Base-by-base conservation (phyloP, 2,329 filamentous ascomycete species). In the Colletotrichum tamarilloi region DNA sequence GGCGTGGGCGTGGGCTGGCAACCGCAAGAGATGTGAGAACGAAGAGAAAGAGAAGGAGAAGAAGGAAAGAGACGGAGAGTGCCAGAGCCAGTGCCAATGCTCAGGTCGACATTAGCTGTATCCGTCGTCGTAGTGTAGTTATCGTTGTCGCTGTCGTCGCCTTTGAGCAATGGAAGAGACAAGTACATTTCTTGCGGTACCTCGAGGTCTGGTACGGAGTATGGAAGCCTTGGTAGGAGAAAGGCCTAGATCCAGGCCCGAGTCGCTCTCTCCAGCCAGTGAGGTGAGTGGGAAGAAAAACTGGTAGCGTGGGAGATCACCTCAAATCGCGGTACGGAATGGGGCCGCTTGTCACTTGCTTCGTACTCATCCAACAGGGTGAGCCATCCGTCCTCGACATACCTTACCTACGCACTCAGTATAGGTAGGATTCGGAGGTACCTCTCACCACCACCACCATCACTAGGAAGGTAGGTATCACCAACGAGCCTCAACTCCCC, bases 81-180 rank as follows among this genome's bases (percentile, higher is more conserved):
- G 42, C 42, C 16, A 11, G 19, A 35, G 32, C 42, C 16, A 11
- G 19, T 49, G 38, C 42, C 16, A 22, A 11, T 49, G 19, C 42
- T 22, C 42, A 11, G 42, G 42, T 49, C 42, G 19, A 49, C 8
- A 9, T 22, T 49, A 49, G 19, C 66, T 68, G 30, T 62, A 69
- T 69, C 67, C 60, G 67, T 69, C 67, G 9, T 38, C 30, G 26
- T 53, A 42, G 38, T 42, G 26, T 53, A 42, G 38, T 19, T 42
- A 42, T 42, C 42, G 59, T 57, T 66, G 53, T 26, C 38, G 16
- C 30, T 19, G 26, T 55, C 38, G 26, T 24, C 35, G 22, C 52
- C 42, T 16, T 52, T 63, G 60, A n/a, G n/a, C 30, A 60, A 42
- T 30, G 38, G 38, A 35, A 46, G 32, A 28, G 46, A 26, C 28